Conservation (phyloP, 192 early-diverging fungal species). For the Diversispora epigaea region DNA sequence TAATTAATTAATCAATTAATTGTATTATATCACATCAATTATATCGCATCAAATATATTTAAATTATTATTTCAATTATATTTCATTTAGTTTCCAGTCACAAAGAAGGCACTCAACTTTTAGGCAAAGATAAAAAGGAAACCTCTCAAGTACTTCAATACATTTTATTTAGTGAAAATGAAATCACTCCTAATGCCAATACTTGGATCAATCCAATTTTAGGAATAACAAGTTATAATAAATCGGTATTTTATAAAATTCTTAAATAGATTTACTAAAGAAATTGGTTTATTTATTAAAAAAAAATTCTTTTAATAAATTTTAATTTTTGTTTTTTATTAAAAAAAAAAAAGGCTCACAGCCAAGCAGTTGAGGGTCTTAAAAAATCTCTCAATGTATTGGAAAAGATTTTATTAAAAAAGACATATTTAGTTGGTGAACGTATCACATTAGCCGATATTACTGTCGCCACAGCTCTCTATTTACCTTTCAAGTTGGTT, state of each 20-base stretch:
- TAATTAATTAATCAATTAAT: not conserved
- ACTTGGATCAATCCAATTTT: conserved; percentile 51
- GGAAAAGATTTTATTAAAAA: conserved; percentile 76
- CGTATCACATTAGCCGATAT: conserved; percentile 90
- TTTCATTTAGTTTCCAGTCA: conserved; percentile 44
- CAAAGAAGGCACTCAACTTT: conserved; percentile 51
- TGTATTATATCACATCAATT: not conserved
- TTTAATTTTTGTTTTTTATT: conserved; percentile 32
- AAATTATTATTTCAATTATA: no score
- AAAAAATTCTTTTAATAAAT: not conserved
- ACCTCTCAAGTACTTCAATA: conserved; percentile 64
- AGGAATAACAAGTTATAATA: conserved; percentile 45
- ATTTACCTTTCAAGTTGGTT: conserved; percentile 48
- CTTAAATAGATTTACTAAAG: not conserved
- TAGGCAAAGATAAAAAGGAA: conserved; percentile 61
- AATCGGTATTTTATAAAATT: conserved; percentile 33
- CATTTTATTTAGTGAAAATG: conserved; percentile 60
- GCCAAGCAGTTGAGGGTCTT: conserved; percentile 67
- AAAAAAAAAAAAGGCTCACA: conserved; percentile 62
- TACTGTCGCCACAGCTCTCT: conserved; percentile 59
- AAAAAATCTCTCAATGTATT: conserved; percentile 65
- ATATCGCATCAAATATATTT: no score
- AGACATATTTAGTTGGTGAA: conserved; percentile 95
- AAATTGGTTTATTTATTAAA: conserved; percentile 2
- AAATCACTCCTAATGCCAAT: conserved; percentile 44